These are phyloP conservation scores for Jasminum sambac DNA, from an alignment of 257 asterid genomes.

Conservation along the genomic window DNA sequence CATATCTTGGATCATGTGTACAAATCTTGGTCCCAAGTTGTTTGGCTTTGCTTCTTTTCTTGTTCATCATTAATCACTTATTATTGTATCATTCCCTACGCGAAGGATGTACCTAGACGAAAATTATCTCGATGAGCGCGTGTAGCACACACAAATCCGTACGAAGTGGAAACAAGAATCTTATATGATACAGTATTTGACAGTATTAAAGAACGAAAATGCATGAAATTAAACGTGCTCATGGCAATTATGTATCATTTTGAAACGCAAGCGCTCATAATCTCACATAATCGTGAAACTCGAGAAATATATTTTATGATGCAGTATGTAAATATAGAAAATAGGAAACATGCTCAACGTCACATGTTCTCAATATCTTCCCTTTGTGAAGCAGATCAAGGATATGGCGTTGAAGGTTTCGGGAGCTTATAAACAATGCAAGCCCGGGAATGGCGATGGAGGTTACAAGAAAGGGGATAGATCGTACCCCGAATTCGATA, in stretches of 20 bases:
- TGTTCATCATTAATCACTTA: constrained; percentile 1
- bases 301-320: too few species aligned
- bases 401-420: constrained; percentile 93
- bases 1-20: constrained; percentile 90
- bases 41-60: constrained; percentile 29
- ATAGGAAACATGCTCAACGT: too few species aligned
- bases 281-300: too few species aligned
- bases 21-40: constrained; percentile 67
- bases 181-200: background rate
- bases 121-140: too few species aligned
- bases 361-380: background rate
- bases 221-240: background rate
- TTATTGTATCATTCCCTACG: background rate
- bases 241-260: too few species aligned
- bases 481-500: constrained; percentile 63
- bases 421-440: constrained; percentile 62
- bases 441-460: constrained; percentile 48
- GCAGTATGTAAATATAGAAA: too few species aligned
- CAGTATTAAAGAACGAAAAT: too few species aligned
- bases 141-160: background rate
- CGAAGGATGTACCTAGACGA: background rate
- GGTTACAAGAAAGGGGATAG: constrained; percentile 54
- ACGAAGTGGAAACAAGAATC: background rate
- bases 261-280: too few species aligned
- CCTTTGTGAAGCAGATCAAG: constrained; percentile 62